phyloP scores from a whole-genome alignment of 257 asterid genomes.

The Solanum chiquidenum region DNA sequence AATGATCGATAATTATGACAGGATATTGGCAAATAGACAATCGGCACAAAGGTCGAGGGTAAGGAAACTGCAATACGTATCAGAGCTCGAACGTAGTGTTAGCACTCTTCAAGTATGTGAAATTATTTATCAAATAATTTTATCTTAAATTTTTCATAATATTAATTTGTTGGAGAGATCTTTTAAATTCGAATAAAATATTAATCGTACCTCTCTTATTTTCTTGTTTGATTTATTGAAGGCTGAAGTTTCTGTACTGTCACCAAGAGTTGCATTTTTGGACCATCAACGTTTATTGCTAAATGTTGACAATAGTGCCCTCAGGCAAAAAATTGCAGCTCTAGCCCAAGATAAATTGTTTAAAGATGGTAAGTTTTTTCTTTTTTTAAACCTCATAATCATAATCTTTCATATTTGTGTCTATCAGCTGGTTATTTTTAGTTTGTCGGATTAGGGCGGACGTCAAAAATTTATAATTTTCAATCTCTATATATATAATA shows the following conservation, averaged over 20 bases:
- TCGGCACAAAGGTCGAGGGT: conserved; percentile 92
- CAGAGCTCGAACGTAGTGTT: conserved; percentile 89
- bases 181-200: background rate
- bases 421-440: background rate
- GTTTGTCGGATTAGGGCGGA: background rate
- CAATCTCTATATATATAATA: too few species aligned
- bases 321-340: conserved; percentile 92
- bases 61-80: conserved; percentile 80
- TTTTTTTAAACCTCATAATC: background rate
- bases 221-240: background rate
- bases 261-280: conserved; percentile 88
- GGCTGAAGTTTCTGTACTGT: conserved; percentile 87
- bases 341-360: conserved; percentile 88
- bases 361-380: conserved; percentile 58
- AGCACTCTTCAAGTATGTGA: conserved; percentile 61
- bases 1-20: background rate
- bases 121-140: background rate
- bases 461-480: background rate
- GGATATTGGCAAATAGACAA: conserved; percentile 91
- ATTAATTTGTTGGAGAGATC: background rate
- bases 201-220: background rate
- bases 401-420: background rate
- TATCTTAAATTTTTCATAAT: background rate
- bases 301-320: conserved; percentile 81
- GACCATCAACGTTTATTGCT: conserved; percentile 88